Conservation (phyloP, 2,329 filamentous ascomycete species). For the Botrytis galanthina region DNA sequence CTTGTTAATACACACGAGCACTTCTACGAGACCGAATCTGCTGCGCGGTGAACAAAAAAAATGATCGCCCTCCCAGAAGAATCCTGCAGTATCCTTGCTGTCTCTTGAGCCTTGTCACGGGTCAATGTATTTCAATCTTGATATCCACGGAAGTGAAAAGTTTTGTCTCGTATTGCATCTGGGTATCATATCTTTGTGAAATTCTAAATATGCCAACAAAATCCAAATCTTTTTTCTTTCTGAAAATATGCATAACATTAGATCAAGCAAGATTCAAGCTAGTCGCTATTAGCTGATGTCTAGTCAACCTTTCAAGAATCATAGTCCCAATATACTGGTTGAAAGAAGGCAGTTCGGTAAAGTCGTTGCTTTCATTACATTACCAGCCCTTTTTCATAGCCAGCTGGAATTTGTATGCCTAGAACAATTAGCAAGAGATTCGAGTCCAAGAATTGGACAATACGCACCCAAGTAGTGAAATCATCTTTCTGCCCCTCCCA, state of each 20-base stretch:
- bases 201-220: not conserved
- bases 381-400: conserved; percentile 33
- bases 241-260: not conserved
- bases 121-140: not conserved
- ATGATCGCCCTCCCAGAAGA: not conserved
- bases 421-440: conserved; percentile 16
- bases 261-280: not conserved
- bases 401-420: conserved; percentile 36
- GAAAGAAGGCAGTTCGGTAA: not conserved
- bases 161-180: not conserved
- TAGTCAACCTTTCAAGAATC: not conserved
- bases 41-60: not conserved
- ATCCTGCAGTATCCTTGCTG: not conserved
- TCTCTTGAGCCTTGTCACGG: not conserved
- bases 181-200: conserved; percentile 2
- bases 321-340: not conserved
- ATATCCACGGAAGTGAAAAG: not conserved
- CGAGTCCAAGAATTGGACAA: not conserved
- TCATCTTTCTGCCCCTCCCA: conserved; percentile 70
- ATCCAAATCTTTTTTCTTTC: not conserved
- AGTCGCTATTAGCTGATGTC: not conserved
- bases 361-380: not conserved
- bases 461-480: conserved; percentile 68
- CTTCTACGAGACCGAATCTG: not conserved
- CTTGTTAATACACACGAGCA: not conserved